A percentile compares a stretch with the other conserved stretches of the same genome.
Conservation (phyloP, 306 rosid genomes). For the Myrica gale region DNA sequence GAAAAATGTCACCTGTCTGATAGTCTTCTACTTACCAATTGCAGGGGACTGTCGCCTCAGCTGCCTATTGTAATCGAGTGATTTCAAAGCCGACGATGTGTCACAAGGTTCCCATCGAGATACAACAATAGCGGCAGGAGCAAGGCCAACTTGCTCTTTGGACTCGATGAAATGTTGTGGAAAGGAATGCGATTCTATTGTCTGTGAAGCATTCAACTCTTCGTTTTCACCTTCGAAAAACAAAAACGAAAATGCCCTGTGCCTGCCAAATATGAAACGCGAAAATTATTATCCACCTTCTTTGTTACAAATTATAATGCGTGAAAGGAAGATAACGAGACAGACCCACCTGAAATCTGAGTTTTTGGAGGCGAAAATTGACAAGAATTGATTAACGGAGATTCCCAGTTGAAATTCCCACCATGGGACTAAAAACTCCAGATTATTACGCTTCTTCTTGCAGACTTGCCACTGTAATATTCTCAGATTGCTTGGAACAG, state of each 20-base stretch:
- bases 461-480: constrained; percentile 80
- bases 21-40: constrained; percentile 52
- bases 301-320: background rate
- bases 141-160: constrained; percentile 71
- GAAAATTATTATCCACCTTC: constrained; percentile 15
- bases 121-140: constrained; percentile 85
- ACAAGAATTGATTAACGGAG: constrained; percentile 86
- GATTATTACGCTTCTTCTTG: constrained; percentile 73
- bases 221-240: constrained; percentile 81
- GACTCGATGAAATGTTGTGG: constrained; percentile 79
- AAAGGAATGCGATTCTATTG: constrained; percentile 84
- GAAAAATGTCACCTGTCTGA: background rate
- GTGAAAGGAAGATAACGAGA: background rate
- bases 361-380: constrained; percentile 85
- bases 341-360: constrained; percentile 72
- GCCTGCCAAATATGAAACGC: constrained; percentile 53
- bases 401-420: constrained; percentile 96
- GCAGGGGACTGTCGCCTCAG: constrained; percentile 58
- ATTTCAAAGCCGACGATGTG: constrained; percentile 57
- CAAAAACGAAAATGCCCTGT: constrained; percentile 78
- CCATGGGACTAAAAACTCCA: constrained; percentile 93
- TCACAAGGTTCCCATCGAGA: constrained; percentile 65
- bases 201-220: constrained; percentile 79
- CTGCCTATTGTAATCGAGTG: constrained; percentile 67
- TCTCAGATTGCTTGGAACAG: constrained; percentile 86